These are phyloP conservation scores for Tritrichomonas musculus DNA, from an alignment of 208 protist genomes.

Conservation along the genomic window DNA sequence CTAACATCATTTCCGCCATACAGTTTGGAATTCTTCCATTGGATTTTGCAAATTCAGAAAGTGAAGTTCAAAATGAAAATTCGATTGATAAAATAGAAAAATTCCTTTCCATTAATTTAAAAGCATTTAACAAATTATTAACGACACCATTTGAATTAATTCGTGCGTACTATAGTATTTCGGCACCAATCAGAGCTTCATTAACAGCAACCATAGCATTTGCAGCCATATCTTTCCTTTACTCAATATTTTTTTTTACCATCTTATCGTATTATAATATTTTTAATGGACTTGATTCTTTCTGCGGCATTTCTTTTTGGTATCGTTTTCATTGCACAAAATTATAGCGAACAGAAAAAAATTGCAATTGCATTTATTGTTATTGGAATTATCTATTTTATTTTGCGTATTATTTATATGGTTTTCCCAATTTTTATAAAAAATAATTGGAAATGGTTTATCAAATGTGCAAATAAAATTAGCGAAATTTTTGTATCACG, in stretches of 20 bases:
- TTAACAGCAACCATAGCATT: not conserved
- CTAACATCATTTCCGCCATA: not conserved
- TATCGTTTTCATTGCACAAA: not conserved
- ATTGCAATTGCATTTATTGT: not conserved
- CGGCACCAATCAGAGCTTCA: not conserved
- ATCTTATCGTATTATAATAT: not conserved
- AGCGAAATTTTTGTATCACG: not conserved
- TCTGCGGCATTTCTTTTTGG: not conserved
- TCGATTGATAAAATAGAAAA: too few species aligned
- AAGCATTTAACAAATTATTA: not conserved
- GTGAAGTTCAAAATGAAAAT: too few species aligned
- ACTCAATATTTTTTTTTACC: not conserved
- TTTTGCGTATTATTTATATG: not conserved
- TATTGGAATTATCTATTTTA: not conserved
- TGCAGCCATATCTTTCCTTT: not conserved
- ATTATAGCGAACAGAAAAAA: not conserved
- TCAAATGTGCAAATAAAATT: not conserved
- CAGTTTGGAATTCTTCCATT: not conserved
- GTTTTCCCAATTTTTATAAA: too few species aligned
- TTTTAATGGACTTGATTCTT: not conserved
- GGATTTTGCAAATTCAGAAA: not conserved
- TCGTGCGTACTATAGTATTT: not conserved
- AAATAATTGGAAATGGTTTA: not conserved
- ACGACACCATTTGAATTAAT: not conserved
- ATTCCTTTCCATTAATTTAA: not conserved